Conservation (phyloP, 164 flowering plant species). For the Pachysandra terminalis region DNA sequence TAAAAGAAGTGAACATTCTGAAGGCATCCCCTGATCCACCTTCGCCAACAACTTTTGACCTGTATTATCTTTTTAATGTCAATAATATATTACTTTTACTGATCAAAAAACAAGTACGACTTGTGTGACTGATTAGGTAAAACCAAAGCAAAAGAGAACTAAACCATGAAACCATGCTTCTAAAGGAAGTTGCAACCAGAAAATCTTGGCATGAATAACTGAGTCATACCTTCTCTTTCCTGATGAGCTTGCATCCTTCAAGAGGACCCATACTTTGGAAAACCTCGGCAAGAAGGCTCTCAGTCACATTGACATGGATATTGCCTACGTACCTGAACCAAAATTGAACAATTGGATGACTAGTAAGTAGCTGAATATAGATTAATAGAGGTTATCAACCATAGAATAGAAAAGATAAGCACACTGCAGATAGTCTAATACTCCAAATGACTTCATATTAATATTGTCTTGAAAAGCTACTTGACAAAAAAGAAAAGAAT, state of each 20-base stretch:
- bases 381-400: neutral
- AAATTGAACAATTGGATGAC: neutral
- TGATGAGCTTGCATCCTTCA: conserved; percentile 92
- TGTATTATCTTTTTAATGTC: no score
- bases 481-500: neutral
- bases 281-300: conserved; percentile 93
- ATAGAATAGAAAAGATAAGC: neutral
- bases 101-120: no score
- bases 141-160: neutral
- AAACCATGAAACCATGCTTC: neutral
- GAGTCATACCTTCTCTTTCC: conserved; percentile 78
- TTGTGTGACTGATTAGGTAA: neutral
- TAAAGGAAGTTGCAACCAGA: neutral
- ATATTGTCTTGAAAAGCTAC: conserved; percentile 1
- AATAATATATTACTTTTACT: no score
- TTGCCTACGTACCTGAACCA: conserved; percentile 93
- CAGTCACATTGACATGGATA: conserved; percentile 89
- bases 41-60: no score
- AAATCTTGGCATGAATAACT: neutral
- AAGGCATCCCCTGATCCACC: no score
- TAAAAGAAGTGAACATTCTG: no score
- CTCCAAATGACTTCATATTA: conserved; percentile 8
- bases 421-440: neutral
- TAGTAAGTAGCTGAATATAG: neutral
- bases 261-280: conserved; percentile 91